phyloP scores from a whole-genome alignment of 768 basidiomycete genomes.

The Rhodotorula graminis region DNA sequence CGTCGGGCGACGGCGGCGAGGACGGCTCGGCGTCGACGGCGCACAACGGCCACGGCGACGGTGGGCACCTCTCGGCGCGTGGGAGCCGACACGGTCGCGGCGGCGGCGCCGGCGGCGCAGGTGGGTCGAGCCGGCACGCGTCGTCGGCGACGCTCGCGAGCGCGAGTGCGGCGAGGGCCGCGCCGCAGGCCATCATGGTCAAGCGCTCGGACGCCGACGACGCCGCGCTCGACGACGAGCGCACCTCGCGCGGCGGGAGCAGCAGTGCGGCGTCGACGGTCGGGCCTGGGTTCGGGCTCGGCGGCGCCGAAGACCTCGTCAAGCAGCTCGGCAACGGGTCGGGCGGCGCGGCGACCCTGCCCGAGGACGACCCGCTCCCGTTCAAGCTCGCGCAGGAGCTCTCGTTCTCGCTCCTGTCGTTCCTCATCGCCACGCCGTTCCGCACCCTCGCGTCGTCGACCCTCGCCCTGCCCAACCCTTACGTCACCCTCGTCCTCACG shows the following conservation, averaged over 20 bases:
- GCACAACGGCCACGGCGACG: not conserved
- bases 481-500: slow-evolving; percentile 77
- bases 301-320: slow-evolving; percentile 27
- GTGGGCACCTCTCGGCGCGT: not conserved
- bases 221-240: not conserved
- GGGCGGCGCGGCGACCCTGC: slow-evolving; percentile 24
- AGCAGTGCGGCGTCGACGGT: not conserved
- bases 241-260: slow-evolving; percentile 11
- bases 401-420: slow-evolving; percentile 68
- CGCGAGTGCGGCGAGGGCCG: not conserved
- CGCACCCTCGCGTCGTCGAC: slow-evolving; percentile 47
- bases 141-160: not conserved
- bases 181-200: slow-evolving; percentile 38
- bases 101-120: too few relatives aligned
- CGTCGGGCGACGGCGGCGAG: not conserved
- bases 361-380: slow-evolving; percentile 57
- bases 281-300: not conserved
- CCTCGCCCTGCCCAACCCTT: slow-evolving; percentile 63
- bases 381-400: slow-evolving; percentile 74
- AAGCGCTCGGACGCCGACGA: slow-evolving; percentile 11
- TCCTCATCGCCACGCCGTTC: slow-evolving; percentile 64
- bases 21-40: not conserved
- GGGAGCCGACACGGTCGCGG: too few relatives aligned
- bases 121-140: not conserved
- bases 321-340: slow-evolving; percentile 31